Percentiles rank a stretch among this genome's conserved stretches.
Evolutionary conservation across 75 land plant genomes (phyloP).

Genomic region (Ceratopteris richardii): DNA sequence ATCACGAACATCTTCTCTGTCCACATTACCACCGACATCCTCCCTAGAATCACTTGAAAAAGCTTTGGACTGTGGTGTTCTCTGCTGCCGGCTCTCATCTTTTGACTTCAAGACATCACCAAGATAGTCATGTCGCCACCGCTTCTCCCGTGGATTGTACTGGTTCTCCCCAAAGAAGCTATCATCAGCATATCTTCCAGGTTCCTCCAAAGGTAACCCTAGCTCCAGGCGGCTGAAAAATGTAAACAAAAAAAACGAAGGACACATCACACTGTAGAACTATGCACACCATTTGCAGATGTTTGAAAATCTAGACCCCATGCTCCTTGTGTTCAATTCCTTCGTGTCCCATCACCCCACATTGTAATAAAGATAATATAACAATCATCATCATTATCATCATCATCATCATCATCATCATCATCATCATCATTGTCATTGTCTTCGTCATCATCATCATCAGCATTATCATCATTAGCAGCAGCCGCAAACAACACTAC

Average conservation of each 20-base stretch:
- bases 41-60: conserved; percentile 6
- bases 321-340: too few species aligned
- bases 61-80: not conserved
- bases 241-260: not conserved
- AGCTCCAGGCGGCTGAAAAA: conserved; percentile 65
- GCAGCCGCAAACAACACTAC: too few species aligned
- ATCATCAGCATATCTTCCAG: conserved; percentile 68
- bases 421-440: too few species aligned
- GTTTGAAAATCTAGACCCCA: too few species aligned
- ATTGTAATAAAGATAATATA: too few species aligned
- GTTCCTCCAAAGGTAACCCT: conserved; percentile 84
- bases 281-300: too few species aligned
- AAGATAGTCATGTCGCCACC: conserved; percentile 80
- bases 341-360: too few species aligned
- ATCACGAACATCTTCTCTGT: not conserved
- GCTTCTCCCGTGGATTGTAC: conserved; percentile 55
- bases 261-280: not conserved
- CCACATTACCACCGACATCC: conserved; percentile 19
- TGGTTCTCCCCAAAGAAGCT: conserved; percentile 49
- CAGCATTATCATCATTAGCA: too few species aligned
- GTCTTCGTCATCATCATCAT: too few species aligned
- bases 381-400: too few species aligned
- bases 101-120: conserved; percentile 38
- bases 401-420: too few species aligned
- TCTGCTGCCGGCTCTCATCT: conserved; percentile 13